Base-by-base conservation (phyloP, 768 basidiomycete genomes). In the Termitomyces sp. region DNA sequence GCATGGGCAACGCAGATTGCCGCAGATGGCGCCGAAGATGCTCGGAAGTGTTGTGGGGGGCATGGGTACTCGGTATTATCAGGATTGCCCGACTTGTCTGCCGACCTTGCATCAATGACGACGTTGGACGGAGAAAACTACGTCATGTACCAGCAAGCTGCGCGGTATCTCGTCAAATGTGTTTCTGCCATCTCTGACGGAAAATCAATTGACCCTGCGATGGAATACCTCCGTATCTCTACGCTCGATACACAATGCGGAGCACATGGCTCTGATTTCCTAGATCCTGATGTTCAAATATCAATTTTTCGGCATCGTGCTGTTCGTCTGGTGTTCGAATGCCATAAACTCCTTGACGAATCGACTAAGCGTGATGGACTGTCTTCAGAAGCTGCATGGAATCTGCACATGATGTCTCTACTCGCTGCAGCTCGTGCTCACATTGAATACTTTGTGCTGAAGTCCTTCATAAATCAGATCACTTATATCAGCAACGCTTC, bases 81-180 rank as follows among this genome's bases (percentile, higher is more conserved):
- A 16, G 71, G 71, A 7, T 48, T 72, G 22, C 68, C 66, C 4
- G 57, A 63, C 9, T 42, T 71, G n/a, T 63, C 67, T 8, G 33
- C 64, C 1, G 65, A 63, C 18, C 24, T 68, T 18, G 61, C 68
- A 3, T 58, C 69, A 4, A 64, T 65, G 35, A 54, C 63, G 13
- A 71, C 68, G 1, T 50, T 71, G 6, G 69, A 72, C 49, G 71
- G 71, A 11, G 70, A 71, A 50, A 68, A 24, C 45, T 24, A 46
- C 15, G 45, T 70, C 22, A 69, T 71, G 70, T 72, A 69, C 52
- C 70, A 68, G 58, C 71, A 72, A 59, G 60, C 70, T 7, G 71
- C 70, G 7, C 60, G 71, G n/a, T 68, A 65, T 45, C 64, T 71
- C 42, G 48, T 71, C 7, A 70, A 71, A 52, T 60, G 63, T 50